These are phyloP conservation scores for Aspergillus homomorphus DNA, from an alignment of 495 filamentous ascomycete species.

Conservation along the genomic window DNA sequence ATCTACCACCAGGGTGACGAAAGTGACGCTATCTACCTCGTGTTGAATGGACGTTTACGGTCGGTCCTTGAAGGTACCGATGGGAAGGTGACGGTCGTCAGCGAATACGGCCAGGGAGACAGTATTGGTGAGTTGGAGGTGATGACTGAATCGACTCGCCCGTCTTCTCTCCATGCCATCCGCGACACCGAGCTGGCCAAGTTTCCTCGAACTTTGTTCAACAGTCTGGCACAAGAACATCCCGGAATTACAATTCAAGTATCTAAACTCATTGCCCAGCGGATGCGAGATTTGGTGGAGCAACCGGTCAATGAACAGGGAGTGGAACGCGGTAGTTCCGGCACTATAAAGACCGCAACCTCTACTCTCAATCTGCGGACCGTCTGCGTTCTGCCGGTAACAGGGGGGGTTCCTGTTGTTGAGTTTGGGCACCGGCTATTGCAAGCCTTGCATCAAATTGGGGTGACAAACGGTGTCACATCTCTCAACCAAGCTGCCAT, in stretches of 20 bases:
- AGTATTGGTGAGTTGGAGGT: conserved; percentile 97
- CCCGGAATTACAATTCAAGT: conserved; percentile 98
- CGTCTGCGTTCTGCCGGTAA: conserved; percentile 87
- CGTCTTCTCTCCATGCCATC: conserved; percentile 90
- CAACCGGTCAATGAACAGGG: conserved; percentile 67
- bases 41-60: conserved; percentile 85
- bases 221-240: conserved; percentile 94
- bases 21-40: conserved; percentile 97
- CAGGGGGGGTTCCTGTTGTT: conserved; percentile 85
- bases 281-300: conserved; percentile 87
- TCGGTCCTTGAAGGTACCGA: conserved; percentile 73
- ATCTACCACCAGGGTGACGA: conserved; percentile 93
- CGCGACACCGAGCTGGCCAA: conserved; percentile 95
- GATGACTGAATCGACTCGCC: conserved; percentile 86
- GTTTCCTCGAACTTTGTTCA: conserved; percentile 93
- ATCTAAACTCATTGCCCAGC: conserved; percentile 93
- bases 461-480: conserved; percentile 82
- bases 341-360: conserved; percentile 65
- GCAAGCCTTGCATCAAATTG: conserved; percentile 83
- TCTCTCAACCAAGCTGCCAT: conserved; percentile 92
- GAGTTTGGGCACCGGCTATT: conserved; percentile 92
- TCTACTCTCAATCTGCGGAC: conserved; percentile 92
- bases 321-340: conserved; percentile 54
- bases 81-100: conserved; percentile 81
- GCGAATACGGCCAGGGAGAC: conserved; percentile 94